Percentiles rank a stretch among this genome's conserved stretches.
Conservation (phyloP, 2,329 filamentous ascomycete species). For the Cucurbitaria berberidis region DNA sequence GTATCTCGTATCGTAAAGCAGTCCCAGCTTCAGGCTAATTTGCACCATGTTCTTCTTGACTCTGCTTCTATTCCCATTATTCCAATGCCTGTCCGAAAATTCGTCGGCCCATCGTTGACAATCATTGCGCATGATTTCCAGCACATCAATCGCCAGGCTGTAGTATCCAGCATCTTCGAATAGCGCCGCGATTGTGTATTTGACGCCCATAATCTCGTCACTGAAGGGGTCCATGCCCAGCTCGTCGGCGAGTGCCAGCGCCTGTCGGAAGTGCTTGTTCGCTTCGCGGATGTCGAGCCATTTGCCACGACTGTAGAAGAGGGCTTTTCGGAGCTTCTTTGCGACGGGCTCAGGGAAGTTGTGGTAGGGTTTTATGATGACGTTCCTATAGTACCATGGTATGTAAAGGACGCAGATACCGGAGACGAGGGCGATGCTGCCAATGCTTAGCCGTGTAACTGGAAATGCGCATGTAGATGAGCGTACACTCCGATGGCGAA, state of each 20-base stretch:
- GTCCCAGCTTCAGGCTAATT: slow-evolving; percentile 82
- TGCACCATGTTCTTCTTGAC: slow-evolving; percentile 76
- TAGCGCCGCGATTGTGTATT: slow-evolving; percentile 79
- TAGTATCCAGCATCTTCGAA: slow-evolving; percentile 78
- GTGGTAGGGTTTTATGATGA: slow-evolving; percentile 58
- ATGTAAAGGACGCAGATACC: slow-evolving; percentile 50
- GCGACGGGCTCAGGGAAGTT: slow-evolving; percentile 73
- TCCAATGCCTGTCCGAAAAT: slow-evolving; percentile 50
- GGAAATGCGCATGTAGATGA: background rate
- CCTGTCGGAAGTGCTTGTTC: slow-evolving; percentile 81
- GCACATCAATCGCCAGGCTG: slow-evolving; percentile 72
- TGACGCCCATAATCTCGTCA: slow-evolving; percentile 88
- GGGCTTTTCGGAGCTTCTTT: slow-evolving; percentile 77
- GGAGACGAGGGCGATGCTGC: slow-evolving; percentile 49
- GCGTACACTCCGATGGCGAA: slow-evolving; percentile 39
- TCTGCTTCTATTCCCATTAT: slow-evolving; percentile 62
- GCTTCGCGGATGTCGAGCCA: slow-evolving; percentile 76
- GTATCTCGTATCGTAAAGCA: slow-evolving; percentile 79
- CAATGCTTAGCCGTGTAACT: slow-evolving; percentile 5
- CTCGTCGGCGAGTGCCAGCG: slow-evolving; percentile 74
- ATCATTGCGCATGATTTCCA: slow-evolving; percentile 77
- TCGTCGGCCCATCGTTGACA: slow-evolving; percentile 61
- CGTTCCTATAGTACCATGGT: slow-evolving; percentile 55
- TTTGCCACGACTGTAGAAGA: slow-evolving; percentile 77
- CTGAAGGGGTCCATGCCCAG: slow-evolving; percentile 84